Evolutionary conservation across 1,284 basidiomycete genomes (phyloP).

Genomic region (Trametes sp.): DNA sequence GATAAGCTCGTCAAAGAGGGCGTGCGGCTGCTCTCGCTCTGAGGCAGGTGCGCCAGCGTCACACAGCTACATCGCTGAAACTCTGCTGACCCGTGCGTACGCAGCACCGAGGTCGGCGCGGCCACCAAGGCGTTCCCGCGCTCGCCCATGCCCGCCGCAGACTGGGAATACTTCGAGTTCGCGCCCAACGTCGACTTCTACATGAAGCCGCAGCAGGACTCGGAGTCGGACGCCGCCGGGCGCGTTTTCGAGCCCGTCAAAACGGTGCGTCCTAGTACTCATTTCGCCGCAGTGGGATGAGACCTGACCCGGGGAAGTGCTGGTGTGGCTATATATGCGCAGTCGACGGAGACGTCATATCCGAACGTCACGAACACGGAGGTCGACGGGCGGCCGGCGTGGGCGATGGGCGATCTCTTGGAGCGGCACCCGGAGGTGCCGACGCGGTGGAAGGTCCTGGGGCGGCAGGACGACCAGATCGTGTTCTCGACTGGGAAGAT

Average conservation of each 20-base stretch:
- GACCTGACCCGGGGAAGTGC: too few relatives aligned
- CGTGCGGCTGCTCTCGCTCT: slow-evolving; percentile 24
- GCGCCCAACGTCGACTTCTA: slow-evolving; percentile 3
- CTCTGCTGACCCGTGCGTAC: not conserved
- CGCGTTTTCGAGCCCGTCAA: slow-evolving; percentile 15
- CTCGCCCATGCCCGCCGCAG: not conserved
- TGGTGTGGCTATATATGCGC: not conserved
- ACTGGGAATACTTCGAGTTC: slow-evolving; percentile 26
- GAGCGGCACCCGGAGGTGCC: slow-evolving; percentile 21
- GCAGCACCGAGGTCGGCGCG: slow-evolving; percentile 18
- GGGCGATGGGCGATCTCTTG: slow-evolving; percentile 19
- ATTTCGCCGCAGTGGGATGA: too few relatives aligned
- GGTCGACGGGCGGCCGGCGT: slow-evolving; percentile 18
- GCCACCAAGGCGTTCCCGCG: slow-evolving; percentile 3
- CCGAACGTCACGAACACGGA: slow-evolving; percentile 18
- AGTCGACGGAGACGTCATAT: slow-evolving; percentile 10
- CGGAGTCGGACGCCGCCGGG: slow-evolving; percentile 6
- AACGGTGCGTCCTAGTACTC: slow-evolving; percentile 1
- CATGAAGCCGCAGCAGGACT: slow-evolving; percentile 16
- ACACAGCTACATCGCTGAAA: not conserved
- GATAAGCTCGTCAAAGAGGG: slow-evolving; percentile 24
- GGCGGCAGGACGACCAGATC: slow-evolving; percentile 20
- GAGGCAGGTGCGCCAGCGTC: slow-evolving; percentile 22
- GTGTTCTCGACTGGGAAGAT: slow-evolving; percentile 23
- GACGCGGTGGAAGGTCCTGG: slow-evolving; percentile 17